These are phyloP conservation scores for Pseudisothecium myosuroides DNA, from an alignment of 225 moss, liverwort and hornwort genomes.

Conservation along the genomic window DNA sequence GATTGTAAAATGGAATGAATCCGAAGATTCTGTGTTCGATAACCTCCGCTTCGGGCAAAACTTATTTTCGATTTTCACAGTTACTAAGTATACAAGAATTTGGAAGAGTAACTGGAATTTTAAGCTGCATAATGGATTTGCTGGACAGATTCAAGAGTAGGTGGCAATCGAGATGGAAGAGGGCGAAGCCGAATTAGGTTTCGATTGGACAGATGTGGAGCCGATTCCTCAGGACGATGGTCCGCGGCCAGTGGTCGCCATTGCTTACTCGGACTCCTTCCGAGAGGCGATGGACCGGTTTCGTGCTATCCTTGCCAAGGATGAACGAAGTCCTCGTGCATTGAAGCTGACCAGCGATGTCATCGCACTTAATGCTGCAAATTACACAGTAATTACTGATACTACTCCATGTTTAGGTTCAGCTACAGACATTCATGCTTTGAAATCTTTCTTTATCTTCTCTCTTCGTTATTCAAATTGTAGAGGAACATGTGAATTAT, in stretches of 20 bases:
- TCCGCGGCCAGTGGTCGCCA: slow-evolving; percentile 84
- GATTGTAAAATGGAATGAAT: neutral
- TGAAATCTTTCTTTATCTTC: neutral
- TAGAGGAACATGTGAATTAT: neutral
- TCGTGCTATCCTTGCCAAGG: slow-evolving; percentile 74
- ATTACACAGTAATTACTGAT: slow-evolving; percentile 66
- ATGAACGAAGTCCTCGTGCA: slow-evolving; percentile 78
- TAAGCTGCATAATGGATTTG: neutral
- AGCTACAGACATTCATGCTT: neutral
- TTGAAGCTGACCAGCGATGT: slow-evolving; percentile 69
- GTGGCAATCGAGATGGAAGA: neutral
- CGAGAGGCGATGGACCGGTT: slow-evolving; percentile 79
- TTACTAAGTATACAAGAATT: neutral
- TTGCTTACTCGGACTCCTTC: slow-evolving; percentile 76
- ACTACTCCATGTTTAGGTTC: neutral
- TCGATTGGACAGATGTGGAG: slow-evolving; percentile 67
- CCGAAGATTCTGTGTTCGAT: neutral
- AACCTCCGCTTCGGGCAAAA: neutral
- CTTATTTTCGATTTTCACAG: neutral
- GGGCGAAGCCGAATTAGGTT: slow-evolving; percentile 5
- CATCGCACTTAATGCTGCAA: slow-evolving; percentile 80
- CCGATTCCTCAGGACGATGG: slow-evolving; percentile 90
- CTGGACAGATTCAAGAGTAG: slow-evolving; percentile 7
- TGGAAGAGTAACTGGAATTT: neutral
- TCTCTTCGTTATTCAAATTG: neutral